Conservation (phyloP, 208 protist genomes). For the Leishmania braziliensis region DNA sequence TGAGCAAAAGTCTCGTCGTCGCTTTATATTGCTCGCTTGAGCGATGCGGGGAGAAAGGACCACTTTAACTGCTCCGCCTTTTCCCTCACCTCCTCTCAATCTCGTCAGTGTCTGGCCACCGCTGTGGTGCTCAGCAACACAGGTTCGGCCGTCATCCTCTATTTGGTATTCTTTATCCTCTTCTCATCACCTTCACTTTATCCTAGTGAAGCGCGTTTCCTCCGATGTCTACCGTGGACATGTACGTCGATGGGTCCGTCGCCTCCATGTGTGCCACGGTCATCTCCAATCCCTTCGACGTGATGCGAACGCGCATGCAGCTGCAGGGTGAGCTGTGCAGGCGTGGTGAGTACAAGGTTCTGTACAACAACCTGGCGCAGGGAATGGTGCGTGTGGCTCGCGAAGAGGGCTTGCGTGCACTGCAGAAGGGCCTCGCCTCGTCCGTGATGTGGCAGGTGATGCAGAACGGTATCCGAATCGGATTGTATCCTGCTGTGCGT, state of each 20-base stretch:
- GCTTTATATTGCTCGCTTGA: neutral
- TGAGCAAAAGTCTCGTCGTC: neutral
- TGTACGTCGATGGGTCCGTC: conserved; percentile 57
- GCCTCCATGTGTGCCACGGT: conserved; percentile 48
- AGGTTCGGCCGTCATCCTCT: neutral
- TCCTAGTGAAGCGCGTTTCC: neutral
- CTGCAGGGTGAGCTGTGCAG: conserved; percentile 64
- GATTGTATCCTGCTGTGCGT: conserved; percentile 53
- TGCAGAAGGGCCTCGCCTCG: conserved; percentile 57
- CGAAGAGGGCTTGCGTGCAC: conserved; percentile 52
- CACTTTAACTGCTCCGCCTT: neutral
- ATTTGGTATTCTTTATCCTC: neutral
- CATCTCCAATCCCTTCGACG: conserved; percentile 76
- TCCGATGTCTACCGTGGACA: conserved; percentile 43
- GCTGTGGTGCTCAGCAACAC: neutral
- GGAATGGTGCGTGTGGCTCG: conserved; percentile 46
- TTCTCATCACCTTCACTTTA: conserved; percentile 2
- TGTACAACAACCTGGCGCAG: conserved; percentile 56
- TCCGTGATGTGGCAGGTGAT: conserved; percentile 61
- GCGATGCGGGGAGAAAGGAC: neutral
- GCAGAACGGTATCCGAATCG: conserved; percentile 70
- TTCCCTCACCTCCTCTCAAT: neutral
- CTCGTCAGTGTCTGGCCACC: no score
- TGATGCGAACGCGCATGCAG: conserved; percentile 76
- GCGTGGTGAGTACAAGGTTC: conserved; percentile 45